A percentile compares a stretch with the other conserved stretches of the same genome.
These are phyloP conservation scores for Globisporangium lucens DNA, from an alignment of 352 stramenopile genomes.

Conservation along the genomic window DNA sequence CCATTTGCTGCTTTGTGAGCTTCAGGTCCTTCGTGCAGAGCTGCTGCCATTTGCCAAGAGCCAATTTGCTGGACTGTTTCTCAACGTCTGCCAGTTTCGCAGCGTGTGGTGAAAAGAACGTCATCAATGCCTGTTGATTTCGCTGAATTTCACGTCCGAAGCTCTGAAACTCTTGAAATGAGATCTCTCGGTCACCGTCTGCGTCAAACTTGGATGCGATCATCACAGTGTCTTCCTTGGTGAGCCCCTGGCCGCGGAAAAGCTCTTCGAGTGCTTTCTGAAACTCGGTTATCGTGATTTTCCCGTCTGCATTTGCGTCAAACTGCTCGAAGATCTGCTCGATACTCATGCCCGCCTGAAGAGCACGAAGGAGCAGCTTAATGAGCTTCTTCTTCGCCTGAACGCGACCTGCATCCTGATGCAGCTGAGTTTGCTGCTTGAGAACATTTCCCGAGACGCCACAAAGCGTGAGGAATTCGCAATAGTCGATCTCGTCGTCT, in stretches of 20 bases:
- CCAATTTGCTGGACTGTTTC: constrained; percentile 8
- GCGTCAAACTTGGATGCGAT: constrained; percentile 51
- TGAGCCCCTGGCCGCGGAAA: constrained; percentile 35
- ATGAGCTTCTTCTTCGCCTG: constrained; percentile 54
- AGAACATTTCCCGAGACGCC: constrained; percentile 31
- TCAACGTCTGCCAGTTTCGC: constrained; percentile 15
- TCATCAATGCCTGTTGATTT: constrained; percentile 25
- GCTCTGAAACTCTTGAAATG: constrained; percentile 52
- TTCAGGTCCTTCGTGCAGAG: constrained; percentile 34
- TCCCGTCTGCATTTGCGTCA: constrained; percentile 56
- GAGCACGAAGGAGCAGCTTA: constrained; percentile 55
- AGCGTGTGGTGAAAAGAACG: constrained; percentile 27
- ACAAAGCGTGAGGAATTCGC: constrained; percentile 60
- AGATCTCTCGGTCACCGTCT: constrained; percentile 54
- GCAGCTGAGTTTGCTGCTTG: constrained; percentile 14
- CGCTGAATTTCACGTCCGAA: constrained; percentile 44
- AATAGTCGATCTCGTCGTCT: constrained; percentile 59
- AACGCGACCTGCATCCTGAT: constrained; percentile 17
- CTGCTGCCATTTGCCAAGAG: constrained; percentile 27
- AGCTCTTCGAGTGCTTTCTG: constrained; percentile 47
- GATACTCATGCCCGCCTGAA: constrained; percentile 39
- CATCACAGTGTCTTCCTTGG: constrained; percentile 31
- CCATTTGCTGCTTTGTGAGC: constrained; percentile 22
- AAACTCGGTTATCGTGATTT: constrained; percentile 58
- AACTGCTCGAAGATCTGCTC: constrained; percentile 79